These are phyloP conservation scores for Alternaria arborescens DNA, from an alignment of 2,329 filamentous ascomycete species.

Conservation along the genomic window DNA sequence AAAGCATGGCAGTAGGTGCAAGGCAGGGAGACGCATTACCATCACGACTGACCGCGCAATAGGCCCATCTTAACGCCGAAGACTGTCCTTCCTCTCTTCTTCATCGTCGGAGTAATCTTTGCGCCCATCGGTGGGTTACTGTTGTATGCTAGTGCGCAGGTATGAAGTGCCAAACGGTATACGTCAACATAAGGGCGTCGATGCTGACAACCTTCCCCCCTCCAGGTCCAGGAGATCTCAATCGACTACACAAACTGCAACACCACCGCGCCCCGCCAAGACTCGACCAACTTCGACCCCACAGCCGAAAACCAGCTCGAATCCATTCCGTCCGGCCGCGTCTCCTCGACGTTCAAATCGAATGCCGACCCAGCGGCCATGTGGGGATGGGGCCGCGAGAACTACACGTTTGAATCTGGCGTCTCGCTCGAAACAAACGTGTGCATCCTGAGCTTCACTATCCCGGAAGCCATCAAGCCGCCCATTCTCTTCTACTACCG, in stretches of 20 bases:
- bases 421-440: constrained; percentile 51
- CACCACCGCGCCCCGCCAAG: constrained; percentile 59
- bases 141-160: constrained; percentile 83
- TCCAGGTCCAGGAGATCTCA: constrained; percentile 84
- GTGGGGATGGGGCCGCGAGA: constrained; percentile 47
- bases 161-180: constrained; percentile 53
- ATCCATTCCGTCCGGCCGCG: constrained; percentile 65
- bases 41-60: constrained; percentile 50
- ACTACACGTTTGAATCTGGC: constrained; percentile 46
- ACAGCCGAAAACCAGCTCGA: constrained; percentile 46
- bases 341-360: constrained; percentile 76
- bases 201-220: constrained; percentile 19
- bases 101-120: constrained; percentile 88
- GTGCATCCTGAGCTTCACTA: constrained; percentile 80
- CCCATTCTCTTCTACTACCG: constrained; percentile 95
- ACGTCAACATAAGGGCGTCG: background rate
- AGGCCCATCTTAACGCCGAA: constrained; percentile 96
- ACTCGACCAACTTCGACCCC: constrained; percentile 26
- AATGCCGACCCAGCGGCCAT: constrained; percentile 45
- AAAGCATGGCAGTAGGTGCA: constrained; percentile 95
- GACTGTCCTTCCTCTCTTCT: constrained; percentile 90
- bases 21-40: background rate
- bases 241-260: constrained; percentile 90
- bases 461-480: constrained; percentile 79
- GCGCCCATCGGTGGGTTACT: constrained; percentile 89